Evolutionary conservation across 2,329 filamentous ascomycete species (phyloP).

Genomic region (Stenocarpella maydis): DNA sequence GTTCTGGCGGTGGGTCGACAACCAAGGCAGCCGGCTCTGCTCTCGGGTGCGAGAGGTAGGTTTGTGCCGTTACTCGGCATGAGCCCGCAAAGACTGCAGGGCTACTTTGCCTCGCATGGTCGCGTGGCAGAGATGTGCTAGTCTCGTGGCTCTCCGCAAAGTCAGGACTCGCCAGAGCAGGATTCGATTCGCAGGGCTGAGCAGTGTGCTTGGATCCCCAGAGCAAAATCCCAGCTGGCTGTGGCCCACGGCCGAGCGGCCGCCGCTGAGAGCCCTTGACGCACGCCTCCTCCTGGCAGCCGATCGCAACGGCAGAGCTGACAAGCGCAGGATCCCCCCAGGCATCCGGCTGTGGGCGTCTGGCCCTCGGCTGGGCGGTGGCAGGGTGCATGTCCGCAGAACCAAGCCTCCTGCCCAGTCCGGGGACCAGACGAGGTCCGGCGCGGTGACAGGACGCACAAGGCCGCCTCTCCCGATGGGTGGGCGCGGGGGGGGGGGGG

Average conservation of each 20-base stretch:
- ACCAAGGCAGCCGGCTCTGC: constrained; percentile 11
- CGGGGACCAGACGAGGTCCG: constrained; percentile 24
- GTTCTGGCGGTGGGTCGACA: constrained; percentile 17
- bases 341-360: background rate
- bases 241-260: constrained; percentile 2
- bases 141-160: constrained; percentile 15
- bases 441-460: constrained; percentile 30
- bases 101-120: background rate
- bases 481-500: constrained; percentile 14
- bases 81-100: constrained; percentile 19
- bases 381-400: background rate
- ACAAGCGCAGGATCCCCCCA: constrained; percentile 10
- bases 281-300: background rate
- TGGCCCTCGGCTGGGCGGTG: background rate
- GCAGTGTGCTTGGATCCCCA: background rate
- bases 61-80: constrained; percentile 15
- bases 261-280: background rate
- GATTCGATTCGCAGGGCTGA: constrained; percentile 28
- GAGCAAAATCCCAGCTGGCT: background rate
- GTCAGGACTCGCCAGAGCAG: constrained; percentile 6
- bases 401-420: constrained; percentile 5
- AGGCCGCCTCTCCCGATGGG: constrained; percentile 31
- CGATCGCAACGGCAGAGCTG: background rate
- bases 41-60: constrained; percentile 9
- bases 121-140: constrained; percentile 20